phyloP scores from a whole-genome alignment of 352 stramenopile genomes.

The Globisporangium iwayamae region DNA sequence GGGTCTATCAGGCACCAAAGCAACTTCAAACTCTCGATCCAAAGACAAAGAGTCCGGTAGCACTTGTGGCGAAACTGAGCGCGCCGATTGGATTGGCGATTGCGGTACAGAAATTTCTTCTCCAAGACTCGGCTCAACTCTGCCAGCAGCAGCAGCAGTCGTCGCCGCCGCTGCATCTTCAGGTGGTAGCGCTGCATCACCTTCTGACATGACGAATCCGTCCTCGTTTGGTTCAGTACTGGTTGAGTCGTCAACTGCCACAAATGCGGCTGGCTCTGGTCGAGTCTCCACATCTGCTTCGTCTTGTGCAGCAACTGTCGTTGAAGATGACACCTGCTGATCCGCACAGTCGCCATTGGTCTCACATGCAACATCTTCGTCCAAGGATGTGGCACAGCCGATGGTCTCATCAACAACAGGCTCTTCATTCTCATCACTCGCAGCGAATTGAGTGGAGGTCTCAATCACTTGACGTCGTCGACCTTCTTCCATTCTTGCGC shows the following conservation, averaged over 20 bases:
- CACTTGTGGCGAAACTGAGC: neutral
- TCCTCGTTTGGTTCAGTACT: neutral
- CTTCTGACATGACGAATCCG: neutral
- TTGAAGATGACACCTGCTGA: neutral
- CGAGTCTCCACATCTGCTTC: neutral
- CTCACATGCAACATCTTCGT: neutral
- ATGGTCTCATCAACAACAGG: neutral
- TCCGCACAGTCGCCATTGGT: neutral
- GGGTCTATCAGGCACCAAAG: too few species aligned
- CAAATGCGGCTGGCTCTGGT: neutral
- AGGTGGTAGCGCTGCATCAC: neutral
- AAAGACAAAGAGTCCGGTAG: too few species aligned
- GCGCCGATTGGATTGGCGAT: neutral
- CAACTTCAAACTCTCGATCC: too few species aligned
- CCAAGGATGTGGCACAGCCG: neutral
- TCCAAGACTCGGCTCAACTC: neutral
- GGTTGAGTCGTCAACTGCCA: too few species aligned
- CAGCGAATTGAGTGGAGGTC: neutral
- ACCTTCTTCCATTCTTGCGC: neutral
- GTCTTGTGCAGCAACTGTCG: neutral
- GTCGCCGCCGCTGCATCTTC: neutral
- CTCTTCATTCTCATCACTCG: neutral
- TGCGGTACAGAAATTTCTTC: neutral
- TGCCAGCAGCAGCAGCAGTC: neutral
- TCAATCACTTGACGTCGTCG: neutral